A percentile compares a stretch with the other conserved stretches of the same genome.
phyloP scores from a whole-genome alignment of 768 basidiomycete genomes.

The Hypsizygus marmoreus region DNA sequence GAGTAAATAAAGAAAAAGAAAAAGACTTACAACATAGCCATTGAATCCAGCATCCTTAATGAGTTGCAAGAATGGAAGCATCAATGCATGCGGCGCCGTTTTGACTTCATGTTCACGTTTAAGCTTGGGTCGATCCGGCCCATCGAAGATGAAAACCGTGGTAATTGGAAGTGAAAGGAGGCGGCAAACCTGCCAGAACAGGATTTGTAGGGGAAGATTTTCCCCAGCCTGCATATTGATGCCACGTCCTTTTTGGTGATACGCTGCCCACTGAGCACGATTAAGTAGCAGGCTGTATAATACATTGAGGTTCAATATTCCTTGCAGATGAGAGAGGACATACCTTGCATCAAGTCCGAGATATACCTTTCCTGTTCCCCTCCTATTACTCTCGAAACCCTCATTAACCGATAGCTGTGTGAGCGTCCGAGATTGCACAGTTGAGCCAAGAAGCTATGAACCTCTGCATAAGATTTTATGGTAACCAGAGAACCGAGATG shows the following conservation, averaged over 20 bases:
- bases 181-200: background rate
- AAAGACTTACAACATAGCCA: background rate
- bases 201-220: background rate
- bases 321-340: background rate
- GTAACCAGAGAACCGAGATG: background rate
- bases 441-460: background rate
- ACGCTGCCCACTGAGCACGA: constrained; percentile 3
- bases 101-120: background rate
- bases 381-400: background rate
- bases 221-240: constrained; percentile 4
- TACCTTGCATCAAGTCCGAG: constrained; percentile 1
- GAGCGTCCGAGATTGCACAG: background rate
- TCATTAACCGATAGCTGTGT: background rate
- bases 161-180: background rate
- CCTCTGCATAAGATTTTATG: background rate
- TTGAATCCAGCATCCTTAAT: background rate
- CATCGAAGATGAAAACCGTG: background rate
- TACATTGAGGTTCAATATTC: background rate
- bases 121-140: background rate
- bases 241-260: background rate
- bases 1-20: background rate
- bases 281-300: background rate
- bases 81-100: background rate
- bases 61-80: background rate
- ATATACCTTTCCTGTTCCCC: background rate